These are phyloP conservation scores for Coix lacrymajobi DNA, from an alignment of 176 grass and related monocot species.

Conservation along the genomic window DNA sequence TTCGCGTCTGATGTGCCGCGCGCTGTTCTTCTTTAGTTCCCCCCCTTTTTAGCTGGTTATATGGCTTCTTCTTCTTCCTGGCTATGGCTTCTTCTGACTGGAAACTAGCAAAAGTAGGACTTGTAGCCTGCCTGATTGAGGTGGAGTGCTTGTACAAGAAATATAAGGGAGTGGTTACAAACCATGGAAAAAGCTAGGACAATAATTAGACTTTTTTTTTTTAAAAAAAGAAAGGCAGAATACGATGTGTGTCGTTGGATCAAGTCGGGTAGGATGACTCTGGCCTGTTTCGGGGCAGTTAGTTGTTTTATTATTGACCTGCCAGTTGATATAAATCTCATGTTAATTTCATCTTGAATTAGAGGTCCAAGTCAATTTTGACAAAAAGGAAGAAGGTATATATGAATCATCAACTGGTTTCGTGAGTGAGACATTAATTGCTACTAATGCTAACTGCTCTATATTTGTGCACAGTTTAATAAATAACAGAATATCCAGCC, in stretches of 20 bases:
- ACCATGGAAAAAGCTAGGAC: slow-evolving; percentile 47
- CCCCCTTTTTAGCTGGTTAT: too few relatives aligned
- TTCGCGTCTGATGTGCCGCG: not conserved
- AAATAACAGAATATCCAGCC: too few relatives aligned
- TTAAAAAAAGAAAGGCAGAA: slow-evolving; percentile 20
- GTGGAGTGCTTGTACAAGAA: slow-evolving; percentile 58
- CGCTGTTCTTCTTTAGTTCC: not conserved
- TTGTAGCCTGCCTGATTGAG: slow-evolving; percentile 13
- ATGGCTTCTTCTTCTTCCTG: not conserved
- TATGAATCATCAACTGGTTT: not conserved
- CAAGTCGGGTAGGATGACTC: not conserved
- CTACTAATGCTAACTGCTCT: not conserved
- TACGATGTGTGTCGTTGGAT: slow-evolving; percentile 36
- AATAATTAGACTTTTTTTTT: slow-evolving; percentile 45
- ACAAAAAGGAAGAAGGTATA: not conserved
- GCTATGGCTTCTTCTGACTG: slow-evolving; percentile 37
- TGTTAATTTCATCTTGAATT: not conserved
- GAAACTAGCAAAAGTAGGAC: slow-evolving; percentile 30
- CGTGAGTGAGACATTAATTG: not conserved
- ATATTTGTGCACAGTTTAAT: not conserved
- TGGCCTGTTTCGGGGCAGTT: slow-evolving; percentile 19
- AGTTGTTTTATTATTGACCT: slow-evolving; percentile 20
- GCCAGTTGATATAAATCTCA: not conserved
- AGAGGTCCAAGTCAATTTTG: not conserved
- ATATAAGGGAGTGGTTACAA: slow-evolving; percentile 59